Conservation (phyloP, 139 green algal genomes). For the Limnomonas spitsbergensis region DNA sequence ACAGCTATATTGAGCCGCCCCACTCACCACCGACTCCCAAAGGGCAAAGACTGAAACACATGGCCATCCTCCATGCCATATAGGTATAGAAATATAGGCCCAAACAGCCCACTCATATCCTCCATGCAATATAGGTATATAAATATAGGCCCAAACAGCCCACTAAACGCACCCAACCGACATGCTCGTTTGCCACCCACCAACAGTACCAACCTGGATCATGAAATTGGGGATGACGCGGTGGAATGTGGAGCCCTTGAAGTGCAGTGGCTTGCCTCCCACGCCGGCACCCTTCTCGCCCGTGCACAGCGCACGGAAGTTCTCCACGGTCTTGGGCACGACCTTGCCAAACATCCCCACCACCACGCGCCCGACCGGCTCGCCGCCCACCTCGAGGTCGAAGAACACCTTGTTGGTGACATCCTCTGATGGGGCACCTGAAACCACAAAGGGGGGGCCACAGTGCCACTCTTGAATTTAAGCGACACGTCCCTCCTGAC, state of each 20-base stretch:
- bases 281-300: conserved; percentile 66
- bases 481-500: no score
- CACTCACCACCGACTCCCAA: no score
- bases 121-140: no score
- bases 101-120: no score
- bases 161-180: no score
- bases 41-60: no score
- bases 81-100: no score
- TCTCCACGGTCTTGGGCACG: conserved; percentile 83
- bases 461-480: background rate
- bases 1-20: no score
- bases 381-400: conserved; percentile 67
- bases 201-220: no score
- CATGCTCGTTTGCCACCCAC: no score
- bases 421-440: background rate
- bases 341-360: conserved; percentile 79
- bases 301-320: conserved; percentile 63
- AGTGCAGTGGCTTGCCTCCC: conserved; percentile 78
- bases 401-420: conserved; percentile 46
- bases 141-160: no score
- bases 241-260: conserved; percentile 41
- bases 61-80: no score
- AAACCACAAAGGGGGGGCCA: background rate
- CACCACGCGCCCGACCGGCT: conserved; percentile 73
- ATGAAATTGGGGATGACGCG: conserved; percentile 51